Evolutionary conservation across 106 monocot species (phyloP).

Genomic region (Ottelia alismoides): DNA sequence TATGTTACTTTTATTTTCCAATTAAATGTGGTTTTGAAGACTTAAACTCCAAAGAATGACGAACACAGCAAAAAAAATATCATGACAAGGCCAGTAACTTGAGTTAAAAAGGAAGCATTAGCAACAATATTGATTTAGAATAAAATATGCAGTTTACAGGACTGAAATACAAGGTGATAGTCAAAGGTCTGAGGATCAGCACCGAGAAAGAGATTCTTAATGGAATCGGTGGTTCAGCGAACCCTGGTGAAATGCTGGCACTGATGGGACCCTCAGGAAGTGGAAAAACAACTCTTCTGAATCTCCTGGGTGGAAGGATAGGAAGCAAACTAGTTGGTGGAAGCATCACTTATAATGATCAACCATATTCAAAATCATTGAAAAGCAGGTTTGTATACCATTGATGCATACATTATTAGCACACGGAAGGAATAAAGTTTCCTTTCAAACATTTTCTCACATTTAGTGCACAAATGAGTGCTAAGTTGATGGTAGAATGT

Average conservation of each 20-base stretch:
- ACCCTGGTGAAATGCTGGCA: conserved; percentile 7
- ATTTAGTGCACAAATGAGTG: background rate
- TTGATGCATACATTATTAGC: background rate
- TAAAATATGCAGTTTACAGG: conserved; percentile 4
- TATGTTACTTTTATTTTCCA: no score
- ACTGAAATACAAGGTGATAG: background rate
- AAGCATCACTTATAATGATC: conserved; percentile 10
- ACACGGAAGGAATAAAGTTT: background rate
- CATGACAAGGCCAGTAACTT: no score
- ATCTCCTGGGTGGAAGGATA: conserved; percentile 10
- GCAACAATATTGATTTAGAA: no score
- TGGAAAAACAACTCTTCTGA: conserved; percentile 14
- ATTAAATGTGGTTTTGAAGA: no score
- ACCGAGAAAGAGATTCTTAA: background rate
- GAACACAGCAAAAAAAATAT: no score
- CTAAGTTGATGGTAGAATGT: background rate
- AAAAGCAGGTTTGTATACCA: conserved; percentile 1
- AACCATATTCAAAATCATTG: conserved; percentile 4
- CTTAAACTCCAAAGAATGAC: no score
- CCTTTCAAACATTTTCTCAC: background rate
- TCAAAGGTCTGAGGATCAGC: background rate
- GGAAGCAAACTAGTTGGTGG: background rate
- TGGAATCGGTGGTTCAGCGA: conserved; percentile 4
- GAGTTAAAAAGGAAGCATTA: no score
- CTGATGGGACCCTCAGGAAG: conserved; percentile 12